Percentiles rank a stretch among this genome's conserved stretches.
Evolutionary conservation across 1,139 yeast genomes (phyloP).

Genomic region (Debaryomycetaceae sp.): DNA sequence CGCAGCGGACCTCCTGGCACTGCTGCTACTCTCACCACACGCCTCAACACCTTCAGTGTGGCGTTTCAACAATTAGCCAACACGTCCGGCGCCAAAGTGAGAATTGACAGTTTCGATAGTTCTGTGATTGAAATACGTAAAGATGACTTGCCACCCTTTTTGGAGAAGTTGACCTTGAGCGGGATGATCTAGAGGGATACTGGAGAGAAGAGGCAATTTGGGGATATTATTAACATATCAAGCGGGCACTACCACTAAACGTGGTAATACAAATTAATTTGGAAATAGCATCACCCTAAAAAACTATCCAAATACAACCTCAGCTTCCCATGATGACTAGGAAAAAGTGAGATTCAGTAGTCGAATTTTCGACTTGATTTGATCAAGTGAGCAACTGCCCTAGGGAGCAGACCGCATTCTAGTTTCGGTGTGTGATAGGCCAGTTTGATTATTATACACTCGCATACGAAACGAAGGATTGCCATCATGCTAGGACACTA

Average conservation of each 20-base stretch:
- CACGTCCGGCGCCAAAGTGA: slow-evolving; percentile 75
- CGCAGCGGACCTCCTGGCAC: slow-evolving; percentile 12
- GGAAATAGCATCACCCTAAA: too few species aligned
- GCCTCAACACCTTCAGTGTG: slow-evolving; percentile 72
- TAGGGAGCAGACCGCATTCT: too few species aligned
- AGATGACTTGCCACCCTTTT: slow-evolving; percentile 79
- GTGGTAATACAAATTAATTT: slow-evolving; percentile 1
- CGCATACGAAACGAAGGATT: too few species aligned
- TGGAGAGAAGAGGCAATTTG: not conserved
- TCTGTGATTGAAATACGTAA: slow-evolving; percentile 82
- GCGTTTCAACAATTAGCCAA: slow-evolving; percentile 84
- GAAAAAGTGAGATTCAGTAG: too few species aligned
- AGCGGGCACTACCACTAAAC: not conserved
- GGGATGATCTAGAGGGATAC: slow-evolving; percentile 18
- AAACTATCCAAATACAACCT: too few species aligned
- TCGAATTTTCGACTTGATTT: too few species aligned
- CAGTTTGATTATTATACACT: too few species aligned
- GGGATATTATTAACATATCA: not conserved
- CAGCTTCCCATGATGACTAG: too few species aligned
- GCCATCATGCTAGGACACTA: too few species aligned
- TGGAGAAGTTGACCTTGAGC: slow-evolving; percentile 57
- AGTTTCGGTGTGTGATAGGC: too few species aligned
- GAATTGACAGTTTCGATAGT: slow-evolving; percentile 90
- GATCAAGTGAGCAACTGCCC: too few species aligned
- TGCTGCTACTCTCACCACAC: slow-evolving; percentile 19